Conservation (phyloP, 805 yeast genomes). For the Ogataea ramenticola region DNA sequence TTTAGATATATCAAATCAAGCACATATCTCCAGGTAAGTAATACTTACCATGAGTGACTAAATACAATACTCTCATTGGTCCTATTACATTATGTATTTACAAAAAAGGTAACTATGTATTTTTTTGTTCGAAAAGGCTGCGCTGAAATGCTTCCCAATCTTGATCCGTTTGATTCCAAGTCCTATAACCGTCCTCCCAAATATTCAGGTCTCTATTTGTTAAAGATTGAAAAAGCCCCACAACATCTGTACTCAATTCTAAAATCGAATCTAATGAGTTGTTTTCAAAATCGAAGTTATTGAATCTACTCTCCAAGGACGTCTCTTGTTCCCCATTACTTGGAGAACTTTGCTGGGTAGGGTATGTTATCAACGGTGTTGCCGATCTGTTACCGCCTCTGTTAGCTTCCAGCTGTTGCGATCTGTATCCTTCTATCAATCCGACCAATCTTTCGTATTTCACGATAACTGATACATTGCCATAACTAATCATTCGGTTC, state of each 20-base stretch:
- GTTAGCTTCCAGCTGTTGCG: background rate
- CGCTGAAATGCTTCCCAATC: slow-evolving; percentile 19
- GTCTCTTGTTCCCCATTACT: background rate
- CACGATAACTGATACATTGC: slow-evolving; percentile 14
- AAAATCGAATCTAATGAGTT: background rate
- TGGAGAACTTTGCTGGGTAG: background rate
- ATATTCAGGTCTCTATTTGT: slow-evolving; percentile 13
- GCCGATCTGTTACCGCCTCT: background rate
- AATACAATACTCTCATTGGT: too few species aligned
- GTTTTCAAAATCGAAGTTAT: background rate
- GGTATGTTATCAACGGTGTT: background rate
- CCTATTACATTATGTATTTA: too few species aligned
- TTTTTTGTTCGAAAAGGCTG: background rate
- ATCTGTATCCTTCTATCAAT: slow-evolving; percentile 11
- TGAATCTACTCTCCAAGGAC: background rate
- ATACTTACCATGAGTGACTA: too few species aligned
- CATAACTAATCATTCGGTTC: slow-evolving; percentile 11
- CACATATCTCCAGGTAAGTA: too few species aligned
- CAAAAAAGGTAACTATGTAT: background rate
- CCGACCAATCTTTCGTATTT: slow-evolving; percentile 11
- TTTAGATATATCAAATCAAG: too few species aligned
- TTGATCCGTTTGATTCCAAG: slow-evolving; percentile 14
- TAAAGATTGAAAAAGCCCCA: slow-evolving; percentile 14
- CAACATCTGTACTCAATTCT: background rate
- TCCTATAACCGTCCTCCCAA: slow-evolving; percentile 17